Evolutionary conservation across 441 rosid species (phyloP), one percentile per base, ranked within the genome.

Genomic region (Adansonia madagascariensis): DNA sequence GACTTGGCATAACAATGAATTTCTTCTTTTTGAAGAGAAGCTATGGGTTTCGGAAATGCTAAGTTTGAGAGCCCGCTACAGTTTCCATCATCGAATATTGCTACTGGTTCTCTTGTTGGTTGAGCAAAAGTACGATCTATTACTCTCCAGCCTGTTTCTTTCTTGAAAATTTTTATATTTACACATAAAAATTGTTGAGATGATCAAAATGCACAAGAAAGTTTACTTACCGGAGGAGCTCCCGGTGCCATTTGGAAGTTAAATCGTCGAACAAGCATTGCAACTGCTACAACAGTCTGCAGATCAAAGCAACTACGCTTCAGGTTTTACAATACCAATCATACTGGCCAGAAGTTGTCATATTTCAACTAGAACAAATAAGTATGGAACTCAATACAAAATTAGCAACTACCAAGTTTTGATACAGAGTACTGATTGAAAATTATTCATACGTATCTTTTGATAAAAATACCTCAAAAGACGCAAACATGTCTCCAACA

Each of bases 401-500:
- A 65, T 11, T 14, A 61, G 4, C 9, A 39, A 35, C 41, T 31
- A 27, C 39, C 68, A 74, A 35, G 41, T 27, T 65, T 70, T 55
- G 57, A 18, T 41, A 55, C 43, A 14, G 56, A 49, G 22, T 57
- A 63, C 43, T 22, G 73, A 69, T 20, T 7, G 73, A 49, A 22
- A 43, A 0, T 46, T 17, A 18, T 22, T 47, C 15, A 1, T 8
- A 8, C 49, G 31, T 11, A 64, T 68, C 47, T 66, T 9, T 15
- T 2, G 6, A 39, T 15, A 43, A 78, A 71, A 17, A 67, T 83
- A 91, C 99, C 99, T 96, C 99, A 78, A 90, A 96, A 1, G 98
- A 71, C 17, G 98, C 99, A 9, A 96, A 96, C 97, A 96, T 91
- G 84, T 96, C 99, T 9, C 99, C 99, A 8, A 96, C 85, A 61